Base-by-base conservation (phyloP, 1,284 basidiomycete genomes). In the Phenoliferia sp. region DNA sequence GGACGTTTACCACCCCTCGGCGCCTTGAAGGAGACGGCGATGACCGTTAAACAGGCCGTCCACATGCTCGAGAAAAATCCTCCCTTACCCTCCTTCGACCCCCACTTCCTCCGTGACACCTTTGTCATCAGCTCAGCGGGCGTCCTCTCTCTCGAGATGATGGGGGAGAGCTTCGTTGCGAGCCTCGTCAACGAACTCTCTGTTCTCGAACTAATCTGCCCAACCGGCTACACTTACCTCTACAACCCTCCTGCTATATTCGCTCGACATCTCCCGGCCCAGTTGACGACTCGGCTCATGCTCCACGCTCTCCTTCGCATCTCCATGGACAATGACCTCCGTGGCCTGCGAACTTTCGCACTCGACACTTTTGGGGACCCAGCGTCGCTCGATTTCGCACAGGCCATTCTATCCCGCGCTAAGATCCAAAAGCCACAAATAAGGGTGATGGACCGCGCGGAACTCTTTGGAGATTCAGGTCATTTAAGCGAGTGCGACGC, bases 171-270 rank as follows among this genome's bases (percentile, higher is more conserved):
- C 0, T 65, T 71, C 26, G 15, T 64, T 16, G 63, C 72, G 26
- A 59, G 63, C 33, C 39, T 73, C 28, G 52, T 56, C 19, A 76
- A 76, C 67, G 75, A 76, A 69, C 62, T 76, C 36, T 65, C 69
- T 3, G 75, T 67, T 3, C 73, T 77, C 65, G 76, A 76, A 36
- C 33, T 58, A 2, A 34, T 67, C 6, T 67, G 63, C 29, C 28
- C n/a, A 1, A 1, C 19, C 1, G 72, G 73, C 15, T 77, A 77
- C 62, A 67, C 69, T n/a, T 77, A 74, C 69, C 75, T 75, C 4
- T 73, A 56, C 59, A 70, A 74, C 29, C 76, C 76, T 4, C 75
- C 76, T 0, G 61, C 73, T 2, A 77, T 77, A 64, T 77, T 77
- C 39, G 75, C 76, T 2, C 62, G 61, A 16, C 59, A 44, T 15